Evolutionary conservation across 768 basidiomycete species (phyloP).

Genomic region (Mycena vulgaris): DNA sequence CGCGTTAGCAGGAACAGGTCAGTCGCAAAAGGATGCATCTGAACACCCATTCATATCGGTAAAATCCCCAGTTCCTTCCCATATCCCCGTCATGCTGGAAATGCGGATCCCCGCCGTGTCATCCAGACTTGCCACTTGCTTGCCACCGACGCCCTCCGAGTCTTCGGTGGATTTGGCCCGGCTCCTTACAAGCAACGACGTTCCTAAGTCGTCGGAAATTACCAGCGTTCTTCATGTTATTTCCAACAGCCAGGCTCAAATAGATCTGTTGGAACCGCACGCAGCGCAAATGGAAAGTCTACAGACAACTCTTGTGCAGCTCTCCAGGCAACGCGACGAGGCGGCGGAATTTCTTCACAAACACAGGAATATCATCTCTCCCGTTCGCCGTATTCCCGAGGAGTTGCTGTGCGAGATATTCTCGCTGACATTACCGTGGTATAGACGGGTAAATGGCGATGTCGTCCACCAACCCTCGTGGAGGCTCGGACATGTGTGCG

Average conservation of each 20-base stretch:
- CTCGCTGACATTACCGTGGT: not conserved
- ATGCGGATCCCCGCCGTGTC: too few species aligned
- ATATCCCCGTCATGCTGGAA: too few species aligned
- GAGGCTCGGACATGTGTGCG: conserved; percentile 14
- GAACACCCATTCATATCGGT: too few species aligned
- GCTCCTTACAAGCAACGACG: not conserved
- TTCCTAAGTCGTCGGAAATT: not conserved
- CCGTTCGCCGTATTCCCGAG: not conserved
- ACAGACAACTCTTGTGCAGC: not conserved
- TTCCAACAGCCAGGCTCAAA: not conserved
- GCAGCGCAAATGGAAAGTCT: not conserved
- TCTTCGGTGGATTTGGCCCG: not conserved
- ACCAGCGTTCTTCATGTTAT: not conserved
- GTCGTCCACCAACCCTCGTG: not conserved
- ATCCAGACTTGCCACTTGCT: too few species aligned
- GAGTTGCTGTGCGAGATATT: conserved; percentile 10
- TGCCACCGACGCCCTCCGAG: too few species aligned
- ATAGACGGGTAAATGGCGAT: not conserved
- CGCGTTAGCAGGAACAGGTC: too few species aligned
- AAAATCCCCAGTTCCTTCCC: too few species aligned
- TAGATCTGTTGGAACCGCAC: not conserved
- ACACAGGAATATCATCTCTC: not conserved
- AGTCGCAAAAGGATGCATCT: too few species aligned
- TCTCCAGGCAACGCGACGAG: not conserved
- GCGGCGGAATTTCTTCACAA: not conserved